A percentile compares a stretch with the other conserved stretches of the same genome.
phyloP scores from a whole-genome alignment of 2,329 filamentous ascomycete species.

The Aureobasidium uvarum region DNA sequence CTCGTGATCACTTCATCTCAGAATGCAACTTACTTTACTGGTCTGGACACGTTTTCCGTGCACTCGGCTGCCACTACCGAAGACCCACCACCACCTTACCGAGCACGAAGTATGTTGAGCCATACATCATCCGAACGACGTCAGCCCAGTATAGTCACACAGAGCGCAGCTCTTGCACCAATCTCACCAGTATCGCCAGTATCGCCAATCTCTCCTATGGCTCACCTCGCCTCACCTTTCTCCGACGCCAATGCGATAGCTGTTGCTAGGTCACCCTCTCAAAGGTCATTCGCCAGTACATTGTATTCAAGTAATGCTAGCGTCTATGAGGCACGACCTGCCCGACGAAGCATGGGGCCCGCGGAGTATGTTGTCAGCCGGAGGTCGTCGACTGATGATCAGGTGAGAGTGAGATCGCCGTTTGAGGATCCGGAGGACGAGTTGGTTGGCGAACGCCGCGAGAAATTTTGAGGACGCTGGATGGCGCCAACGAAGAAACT shows the following conservation, averaged over 20 bases:
- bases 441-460: neutral
- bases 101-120: slow-evolving; percentile 19
- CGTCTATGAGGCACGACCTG: slow-evolving; percentile 24
- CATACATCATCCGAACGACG: neutral
- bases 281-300: slow-evolving; percentile 19
- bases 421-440: slow-evolving; percentile 17
- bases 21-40: slow-evolving; percentile 27
- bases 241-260: slow-evolving; percentile 2
- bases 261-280: neutral
- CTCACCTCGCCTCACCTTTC: slow-evolving; percentile 12
- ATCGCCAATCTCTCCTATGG: slow-evolving; percentile 1
- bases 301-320: slow-evolving; percentile 26
- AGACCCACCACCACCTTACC: slow-evolving; percentile 26
- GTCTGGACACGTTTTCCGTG: slow-evolving; percentile 22
- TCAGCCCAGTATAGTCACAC: neutral
- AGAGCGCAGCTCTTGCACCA: neutral
- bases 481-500: no score
- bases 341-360: slow-evolving; percentile 14
- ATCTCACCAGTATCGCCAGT: neutral
- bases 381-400: neutral
- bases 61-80: slow-evolving; percentile 16
- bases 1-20: slow-evolving; percentile 14
- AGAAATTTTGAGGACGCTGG: neutral
- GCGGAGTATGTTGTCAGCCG: slow-evolving; percentile 12
- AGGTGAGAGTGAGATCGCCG: slow-evolving; percentile 3